Evolutionary conservation across 108 stramenopile species (phyloP).

Genomic region (Skeletonema marinoi): DNA sequence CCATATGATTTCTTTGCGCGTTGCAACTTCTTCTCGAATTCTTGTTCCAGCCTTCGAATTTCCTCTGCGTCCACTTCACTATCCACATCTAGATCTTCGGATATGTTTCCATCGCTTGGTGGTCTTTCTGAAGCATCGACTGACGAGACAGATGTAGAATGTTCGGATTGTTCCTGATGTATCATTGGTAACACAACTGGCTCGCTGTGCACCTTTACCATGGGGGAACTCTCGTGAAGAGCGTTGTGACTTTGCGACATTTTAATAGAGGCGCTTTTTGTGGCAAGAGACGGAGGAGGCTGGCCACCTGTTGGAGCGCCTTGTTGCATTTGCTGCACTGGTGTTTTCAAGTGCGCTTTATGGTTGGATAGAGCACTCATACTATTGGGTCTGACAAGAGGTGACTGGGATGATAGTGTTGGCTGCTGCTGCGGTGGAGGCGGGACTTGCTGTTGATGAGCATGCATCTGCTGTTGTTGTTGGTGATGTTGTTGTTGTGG

Average conservation of each 20-base stretch:
- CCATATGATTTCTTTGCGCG: slow-evolving; percentile 83
- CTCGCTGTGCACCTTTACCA: not conserved
- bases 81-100: slow-evolving; percentile 41
- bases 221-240: not conserved
- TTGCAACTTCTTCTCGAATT: slow-evolving; percentile 80
- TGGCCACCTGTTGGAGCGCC: no score
- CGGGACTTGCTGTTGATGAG: slow-evolving; percentile 31
- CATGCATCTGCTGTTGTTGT: slow-evolving; percentile 17
- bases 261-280: not conserved
- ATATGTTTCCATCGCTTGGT: slow-evolving; percentile 2
- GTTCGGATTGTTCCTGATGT: slow-evolving; percentile 6
- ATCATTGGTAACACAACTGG: not conserved
- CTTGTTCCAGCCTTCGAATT: slow-evolving; percentile 70
- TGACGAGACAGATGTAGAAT: not conserved
- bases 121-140: not conserved
- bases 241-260: not conserved
- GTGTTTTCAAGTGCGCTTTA: not conserved
- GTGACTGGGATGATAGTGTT: slow-evolving; percentile 19
- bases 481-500: slow-evolving; percentile 14
- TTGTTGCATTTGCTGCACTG: not conserved
- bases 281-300: not conserved
- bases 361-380: slow-evolving; percentile 5
- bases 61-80: slow-evolving; percentile 60
- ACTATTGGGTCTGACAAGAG: slow-evolving; percentile 10
- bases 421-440: slow-evolving; percentile 37